A percentile compares a stretch with the other conserved stretches of the same genome.
Conservation (phyloP, 2,329 filamentous ascomycete genomes). For the Podosphaera fusca region DNA sequence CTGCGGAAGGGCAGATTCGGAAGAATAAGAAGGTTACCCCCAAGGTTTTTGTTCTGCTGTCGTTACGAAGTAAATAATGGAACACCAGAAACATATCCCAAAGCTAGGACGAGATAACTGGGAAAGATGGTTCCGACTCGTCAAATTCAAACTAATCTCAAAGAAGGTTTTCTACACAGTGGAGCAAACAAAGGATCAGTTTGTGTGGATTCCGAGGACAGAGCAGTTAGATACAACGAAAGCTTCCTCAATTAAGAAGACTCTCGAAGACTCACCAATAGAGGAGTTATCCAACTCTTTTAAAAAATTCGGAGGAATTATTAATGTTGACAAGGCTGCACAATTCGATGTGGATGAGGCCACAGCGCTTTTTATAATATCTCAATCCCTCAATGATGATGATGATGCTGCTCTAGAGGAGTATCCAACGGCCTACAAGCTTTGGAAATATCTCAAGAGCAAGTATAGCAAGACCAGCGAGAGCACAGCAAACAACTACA, state of each 20-base stretch:
- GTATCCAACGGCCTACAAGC: background rate
- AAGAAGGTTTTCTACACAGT: background rate
- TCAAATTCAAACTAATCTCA: background rate
- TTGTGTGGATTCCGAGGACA: background rate
- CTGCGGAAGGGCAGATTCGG: background rate
- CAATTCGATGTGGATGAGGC: no score
- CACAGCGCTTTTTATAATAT: background rate
- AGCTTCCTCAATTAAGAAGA: background rate
- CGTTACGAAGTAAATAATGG: background rate
- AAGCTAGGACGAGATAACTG: background rate
- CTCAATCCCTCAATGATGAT: background rate
- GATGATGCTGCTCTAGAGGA: background rate
- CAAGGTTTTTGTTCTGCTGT: background rate
- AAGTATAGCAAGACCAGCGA: background rate
- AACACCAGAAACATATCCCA: background rate
- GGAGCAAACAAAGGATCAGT: background rate
- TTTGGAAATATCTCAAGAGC: background rate
- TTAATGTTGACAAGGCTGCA: no score
- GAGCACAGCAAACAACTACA: background rate
- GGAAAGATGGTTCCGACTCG: background rate
- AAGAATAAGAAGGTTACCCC: background rate
- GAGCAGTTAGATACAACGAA: background rate
- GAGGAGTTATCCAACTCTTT: background rate
- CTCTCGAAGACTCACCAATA: background rate
- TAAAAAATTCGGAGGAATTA: no score